Conservation (phyloP, 1,284 basidiomycete species). For the Abortiporus biennis region DNA sequence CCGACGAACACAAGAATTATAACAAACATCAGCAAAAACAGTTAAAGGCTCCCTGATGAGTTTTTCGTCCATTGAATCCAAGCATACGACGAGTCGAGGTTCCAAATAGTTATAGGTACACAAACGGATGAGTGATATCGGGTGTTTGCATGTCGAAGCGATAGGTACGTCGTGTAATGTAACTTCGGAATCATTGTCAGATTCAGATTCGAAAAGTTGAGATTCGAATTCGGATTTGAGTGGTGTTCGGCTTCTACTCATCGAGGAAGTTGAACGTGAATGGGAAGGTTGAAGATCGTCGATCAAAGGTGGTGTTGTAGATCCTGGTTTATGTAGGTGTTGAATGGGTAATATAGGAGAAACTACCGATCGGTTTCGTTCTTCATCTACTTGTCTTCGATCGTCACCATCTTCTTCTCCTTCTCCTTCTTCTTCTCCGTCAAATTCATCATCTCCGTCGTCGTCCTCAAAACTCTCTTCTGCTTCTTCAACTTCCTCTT, state of each 20-base stretch:
- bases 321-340: too few species aligned
- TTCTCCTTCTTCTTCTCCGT: not conserved
- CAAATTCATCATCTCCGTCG: not conserved
- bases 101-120: too few species aligned
- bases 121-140: too few species aligned
- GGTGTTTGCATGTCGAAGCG: too few species aligned
- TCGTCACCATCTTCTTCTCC: not conserved
- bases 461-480: not conserved
- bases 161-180: too few species aligned
- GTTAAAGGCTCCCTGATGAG: conserved; percentile 1
- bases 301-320: too few species aligned
- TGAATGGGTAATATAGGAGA: not conserved
- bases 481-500: not conserved
- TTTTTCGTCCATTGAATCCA: conserved; percentile 1
- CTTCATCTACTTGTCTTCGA: conserved; percentile 1
- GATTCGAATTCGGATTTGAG: too few species aligned
- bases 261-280: too few species aligned
- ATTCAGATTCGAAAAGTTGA: too few species aligned
- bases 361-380: not conserved
- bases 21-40: conserved; percentile 5
- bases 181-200: too few species aligned
- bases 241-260: too few species aligned
- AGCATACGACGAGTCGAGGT: not conserved
- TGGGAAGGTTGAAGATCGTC: too few species aligned
- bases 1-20: not conserved